Conservation (phyloP, 768 basidiomycete species). For the Phlebiopsis flavidoalba region DNA sequence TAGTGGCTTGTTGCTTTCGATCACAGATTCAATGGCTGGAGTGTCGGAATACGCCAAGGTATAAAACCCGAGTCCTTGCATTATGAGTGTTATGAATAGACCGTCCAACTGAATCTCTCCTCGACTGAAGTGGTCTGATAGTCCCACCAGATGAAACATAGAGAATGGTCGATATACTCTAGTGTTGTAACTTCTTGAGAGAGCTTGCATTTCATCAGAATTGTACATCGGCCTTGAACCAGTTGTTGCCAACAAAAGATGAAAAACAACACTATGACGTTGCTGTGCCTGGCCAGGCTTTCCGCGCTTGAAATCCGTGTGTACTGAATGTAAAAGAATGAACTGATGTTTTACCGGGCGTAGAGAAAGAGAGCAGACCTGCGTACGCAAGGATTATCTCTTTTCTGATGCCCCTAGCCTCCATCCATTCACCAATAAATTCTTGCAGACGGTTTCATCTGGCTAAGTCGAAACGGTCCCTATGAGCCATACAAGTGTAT, state of each 20-base stretch:
- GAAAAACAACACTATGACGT: too few relatives aligned
- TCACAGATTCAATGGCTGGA: too few relatives aligned
- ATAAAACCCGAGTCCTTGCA: too few relatives aligned
- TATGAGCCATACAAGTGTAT: neutral
- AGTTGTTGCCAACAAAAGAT: slow-evolving; percentile 36
- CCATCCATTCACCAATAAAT: slow-evolving; percentile 38
- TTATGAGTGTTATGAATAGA: too few relatives aligned
- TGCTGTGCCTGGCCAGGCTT: slow-evolving; percentile 26
- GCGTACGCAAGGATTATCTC: slow-evolving; percentile 26
- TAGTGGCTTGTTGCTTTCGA: too few relatives aligned
- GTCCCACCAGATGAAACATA: too few relatives aligned
- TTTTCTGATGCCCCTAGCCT: slow-evolving; percentile 26
- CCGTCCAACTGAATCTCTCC: too few relatives aligned
- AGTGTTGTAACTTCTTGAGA: too few relatives aligned
- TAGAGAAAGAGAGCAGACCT: slow-evolving; percentile 1
- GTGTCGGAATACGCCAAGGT: too few relatives aligned
- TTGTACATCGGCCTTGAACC: slow-evolving; percentile 26
- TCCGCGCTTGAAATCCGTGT: slow-evolving; percentile 14
- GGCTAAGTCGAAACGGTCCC: slow-evolving; percentile 12
- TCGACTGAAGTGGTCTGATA: too few relatives aligned
- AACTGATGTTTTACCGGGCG: neutral
- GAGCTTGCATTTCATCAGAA: slow-evolving; percentile 6
- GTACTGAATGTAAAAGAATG: slow-evolving; percentile 3
- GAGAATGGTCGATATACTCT: too few relatives aligned
- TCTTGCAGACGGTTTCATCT: slow-evolving; percentile 28